A percentile compares a stretch with the other conserved stretches of the same genome.
These are phyloP conservation scores for Picea sitchensis DNA, from an alignment of 75 land plant genomes.

Conservation along the genomic window DNA sequence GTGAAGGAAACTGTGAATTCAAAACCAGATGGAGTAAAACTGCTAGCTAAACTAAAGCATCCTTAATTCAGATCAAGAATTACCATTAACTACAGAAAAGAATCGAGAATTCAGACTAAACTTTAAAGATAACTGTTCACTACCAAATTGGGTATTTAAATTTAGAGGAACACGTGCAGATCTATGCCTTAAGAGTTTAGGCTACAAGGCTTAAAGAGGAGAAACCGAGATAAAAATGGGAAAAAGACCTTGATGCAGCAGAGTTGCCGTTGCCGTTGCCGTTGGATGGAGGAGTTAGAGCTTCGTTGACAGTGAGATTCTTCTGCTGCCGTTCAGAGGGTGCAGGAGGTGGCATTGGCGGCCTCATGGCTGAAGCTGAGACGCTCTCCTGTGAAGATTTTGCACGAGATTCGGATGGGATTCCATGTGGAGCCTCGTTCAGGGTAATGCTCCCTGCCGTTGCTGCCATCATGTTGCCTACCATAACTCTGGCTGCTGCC, in stretches of 20 bases:
- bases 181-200: neutral
- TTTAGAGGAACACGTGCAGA: neutral
- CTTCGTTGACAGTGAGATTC: neutral
- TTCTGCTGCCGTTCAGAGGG: constrained; percentile 9
- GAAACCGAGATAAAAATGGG: too few relatives aligned
- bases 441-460: neutral
- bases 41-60: neutral
- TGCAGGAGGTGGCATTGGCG: constrained; percentile 11
- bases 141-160: neutral
- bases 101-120: neutral
- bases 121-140: neutral
- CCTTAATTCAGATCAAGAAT: neutral
- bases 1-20: neutral
- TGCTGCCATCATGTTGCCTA: constrained; percentile 1
- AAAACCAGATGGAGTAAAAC: neutral
- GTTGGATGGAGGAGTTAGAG: constrained; percentile 1
- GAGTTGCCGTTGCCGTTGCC: neutral
- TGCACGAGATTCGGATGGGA: neutral
- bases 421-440: constrained; percentile 12
- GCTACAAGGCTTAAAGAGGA: too few relatives aligned
- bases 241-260: neutral
- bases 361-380: constrained; percentile 6
- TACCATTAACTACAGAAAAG: neutral
- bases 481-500: neutral
- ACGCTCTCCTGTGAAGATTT: constrained; percentile 9